A percentile compares a stretch with the other conserved stretches of the same genome.
Conservation (phyloP, 345 rosid species). For the Rhizophora mangle region DNA sequence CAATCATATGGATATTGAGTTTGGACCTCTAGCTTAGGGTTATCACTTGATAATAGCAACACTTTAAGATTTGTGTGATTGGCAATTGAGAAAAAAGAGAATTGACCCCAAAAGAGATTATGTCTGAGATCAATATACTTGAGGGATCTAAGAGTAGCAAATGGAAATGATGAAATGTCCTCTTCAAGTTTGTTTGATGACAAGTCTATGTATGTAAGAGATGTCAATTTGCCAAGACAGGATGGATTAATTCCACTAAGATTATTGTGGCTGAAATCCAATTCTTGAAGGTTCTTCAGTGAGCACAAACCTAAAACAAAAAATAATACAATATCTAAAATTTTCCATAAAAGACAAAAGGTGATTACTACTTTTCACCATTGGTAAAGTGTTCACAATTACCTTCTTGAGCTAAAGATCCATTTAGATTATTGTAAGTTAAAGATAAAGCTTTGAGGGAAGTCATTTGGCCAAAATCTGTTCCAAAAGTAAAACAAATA, state of each 20-base stretch:
- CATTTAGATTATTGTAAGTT: not conserved
- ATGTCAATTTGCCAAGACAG: not conserved
- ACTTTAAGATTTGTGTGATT: not conserved
- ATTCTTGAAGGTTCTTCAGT: no score
- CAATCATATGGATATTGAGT: not conserved
- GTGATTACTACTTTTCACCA: no score
- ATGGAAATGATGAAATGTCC: not conserved
- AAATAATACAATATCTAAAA: no score
- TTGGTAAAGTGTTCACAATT: not conserved
- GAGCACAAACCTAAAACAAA: no score
- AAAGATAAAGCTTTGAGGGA: not conserved
- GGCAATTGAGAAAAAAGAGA: not conserved
- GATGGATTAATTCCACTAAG: no score
- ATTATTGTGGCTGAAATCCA: no score
- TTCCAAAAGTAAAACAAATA: no score
- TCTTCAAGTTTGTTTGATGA: slow-evolving; percentile 2
- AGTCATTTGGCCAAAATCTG: not conserved
- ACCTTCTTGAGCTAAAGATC: not conserved
- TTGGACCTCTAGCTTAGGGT: not conserved
- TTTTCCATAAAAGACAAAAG: no score
- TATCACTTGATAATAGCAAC: not conserved
- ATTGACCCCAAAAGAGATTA: slow-evolving; percentile 1
- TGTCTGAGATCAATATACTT: not conserved
- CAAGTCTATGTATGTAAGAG: not conserved
- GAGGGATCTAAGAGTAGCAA: not conserved